These are phyloP conservation scores for Candida yuanshanica DNA, from an alignment of 805 yeast species.

Conservation along the genomic window DNA sequence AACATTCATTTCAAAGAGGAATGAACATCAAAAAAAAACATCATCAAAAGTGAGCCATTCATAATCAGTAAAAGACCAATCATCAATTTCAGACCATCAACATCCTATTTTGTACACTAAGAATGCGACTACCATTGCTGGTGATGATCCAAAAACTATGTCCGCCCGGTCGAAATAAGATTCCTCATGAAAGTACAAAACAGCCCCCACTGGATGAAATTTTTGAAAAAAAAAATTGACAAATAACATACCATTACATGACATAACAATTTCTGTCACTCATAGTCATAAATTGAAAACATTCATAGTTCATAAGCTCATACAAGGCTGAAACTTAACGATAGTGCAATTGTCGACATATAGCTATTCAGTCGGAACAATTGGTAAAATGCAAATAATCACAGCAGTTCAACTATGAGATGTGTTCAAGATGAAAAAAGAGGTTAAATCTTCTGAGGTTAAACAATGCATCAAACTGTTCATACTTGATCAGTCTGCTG, in stretches of 20 bases:
- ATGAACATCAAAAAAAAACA: background rate
- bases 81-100: conserved; percentile 46
- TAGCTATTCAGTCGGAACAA: conserved; percentile 54
- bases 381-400: conserved; percentile 33
- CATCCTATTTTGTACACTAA: conserved; percentile 46
- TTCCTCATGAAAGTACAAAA: conserved; percentile 15
- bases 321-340: conserved; percentile 64
- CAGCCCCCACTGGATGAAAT: background rate
- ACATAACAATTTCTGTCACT: too few species aligned
- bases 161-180: conserved; percentile 45
- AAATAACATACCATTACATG: background rate
- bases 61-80: conserved; percentile 27
- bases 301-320: conserved; percentile 29
- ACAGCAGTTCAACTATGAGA: conserved; percentile 2
- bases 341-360: conserved; percentile 46
- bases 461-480: background rate
- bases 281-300: background rate
- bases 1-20: background rate
- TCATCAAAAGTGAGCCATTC: background rate
- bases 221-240: background rate
- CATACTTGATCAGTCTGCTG: background rate
- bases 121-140: conserved; percentile 38
- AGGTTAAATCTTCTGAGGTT: background rate
- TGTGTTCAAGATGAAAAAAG: too few species aligned
- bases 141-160: conserved; percentile 33